Conservation (phyloP, 2,329 filamentous ascomycete species). For the Teratosphaeria nubilosa region DNA sequence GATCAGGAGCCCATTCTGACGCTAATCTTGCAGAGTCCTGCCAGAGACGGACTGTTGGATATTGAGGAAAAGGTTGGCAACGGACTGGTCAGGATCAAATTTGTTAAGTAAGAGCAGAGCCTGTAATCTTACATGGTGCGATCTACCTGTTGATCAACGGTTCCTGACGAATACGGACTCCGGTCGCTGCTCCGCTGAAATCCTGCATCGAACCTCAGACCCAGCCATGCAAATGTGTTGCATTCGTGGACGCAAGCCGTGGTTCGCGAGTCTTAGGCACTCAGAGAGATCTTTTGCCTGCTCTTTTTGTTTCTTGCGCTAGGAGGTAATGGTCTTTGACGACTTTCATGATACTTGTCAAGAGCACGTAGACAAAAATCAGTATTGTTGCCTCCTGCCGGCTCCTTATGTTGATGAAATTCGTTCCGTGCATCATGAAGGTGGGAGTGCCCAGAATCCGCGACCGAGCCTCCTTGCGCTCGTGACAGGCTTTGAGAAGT, state of each 20-base stretch:
- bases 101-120: neutral
- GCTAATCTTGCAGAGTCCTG: slow-evolving; percentile 1
- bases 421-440: too few species aligned
- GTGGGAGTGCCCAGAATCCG: too few species aligned
- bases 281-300: neutral
- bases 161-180: neutral
- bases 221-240: neutral
- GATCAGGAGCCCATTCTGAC: neutral
- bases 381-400: too few species aligned
- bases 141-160: neutral
- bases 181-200: neutral
- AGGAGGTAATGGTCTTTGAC: neutral
- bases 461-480: too few species aligned
- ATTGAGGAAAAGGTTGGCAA: slow-evolving; percentile 2
- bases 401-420: too few species aligned
- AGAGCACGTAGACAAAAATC: neutral
- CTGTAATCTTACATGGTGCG: neutral
- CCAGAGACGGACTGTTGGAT: neutral
- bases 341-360: neutral
- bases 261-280: neutral
- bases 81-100: slow-evolving; percentile 2
- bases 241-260: neutral
- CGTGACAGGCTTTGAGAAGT: too few species aligned
- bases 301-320: too few species aligned
- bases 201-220: neutral